Percentiles rank a stretch among this genome's conserved stretches.
phyloP scores from a whole-genome alignment of 768 basidiomycete species.

The Mycena kentingensis region DNA sequence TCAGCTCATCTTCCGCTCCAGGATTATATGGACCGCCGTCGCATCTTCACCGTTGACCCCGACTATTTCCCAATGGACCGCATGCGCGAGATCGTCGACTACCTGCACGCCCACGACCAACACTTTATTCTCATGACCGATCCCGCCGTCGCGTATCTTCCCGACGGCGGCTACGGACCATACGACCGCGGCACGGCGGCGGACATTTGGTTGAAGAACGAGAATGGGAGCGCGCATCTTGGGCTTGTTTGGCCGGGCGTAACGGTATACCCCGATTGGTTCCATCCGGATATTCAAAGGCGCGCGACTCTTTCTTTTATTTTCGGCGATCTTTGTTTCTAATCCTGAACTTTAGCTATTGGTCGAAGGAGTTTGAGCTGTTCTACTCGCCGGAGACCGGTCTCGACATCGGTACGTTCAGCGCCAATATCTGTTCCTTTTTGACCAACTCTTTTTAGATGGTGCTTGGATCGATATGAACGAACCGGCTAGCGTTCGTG shows the following conservation, averaged over 20 bases:
- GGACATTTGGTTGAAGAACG: constrained; percentile 64
- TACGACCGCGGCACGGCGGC: constrained; percentile 54
- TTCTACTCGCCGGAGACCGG: constrained; percentile 58
- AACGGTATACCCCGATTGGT: constrained; percentile 67
- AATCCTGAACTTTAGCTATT: constrained; percentile 43
- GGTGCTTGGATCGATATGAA: constrained; percentile 81
- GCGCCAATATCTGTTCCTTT: constrained; percentile 56
- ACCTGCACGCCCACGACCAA: constrained; percentile 62
- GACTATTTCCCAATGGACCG: constrained; percentile 63
- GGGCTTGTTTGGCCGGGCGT: constrained; percentile 71
- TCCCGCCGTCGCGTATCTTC: constrained; percentile 61
- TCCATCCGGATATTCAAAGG: constrained; percentile 53
- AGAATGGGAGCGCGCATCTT: constrained; percentile 57
- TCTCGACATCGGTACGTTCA: constrained; percentile 66
- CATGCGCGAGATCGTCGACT: constrained; percentile 66
- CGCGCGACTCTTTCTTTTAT: constrained; percentile 36
- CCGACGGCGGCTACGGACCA: constrained; percentile 49
- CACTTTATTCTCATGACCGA: constrained; percentile 71
- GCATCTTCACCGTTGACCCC: constrained; percentile 70
- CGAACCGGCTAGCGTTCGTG: constrained; percentile 63
- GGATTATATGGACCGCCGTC: constrained; percentile 73
- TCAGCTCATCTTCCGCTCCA: background rate
- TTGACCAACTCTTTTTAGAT: constrained; percentile 25
- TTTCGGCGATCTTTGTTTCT: background rate
- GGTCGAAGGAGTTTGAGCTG: constrained; percentile 59